phyloP scores from a whole-genome alignment of 2,329 filamentous ascomycete genomes.

The Exophiala alcalophila region DNA sequence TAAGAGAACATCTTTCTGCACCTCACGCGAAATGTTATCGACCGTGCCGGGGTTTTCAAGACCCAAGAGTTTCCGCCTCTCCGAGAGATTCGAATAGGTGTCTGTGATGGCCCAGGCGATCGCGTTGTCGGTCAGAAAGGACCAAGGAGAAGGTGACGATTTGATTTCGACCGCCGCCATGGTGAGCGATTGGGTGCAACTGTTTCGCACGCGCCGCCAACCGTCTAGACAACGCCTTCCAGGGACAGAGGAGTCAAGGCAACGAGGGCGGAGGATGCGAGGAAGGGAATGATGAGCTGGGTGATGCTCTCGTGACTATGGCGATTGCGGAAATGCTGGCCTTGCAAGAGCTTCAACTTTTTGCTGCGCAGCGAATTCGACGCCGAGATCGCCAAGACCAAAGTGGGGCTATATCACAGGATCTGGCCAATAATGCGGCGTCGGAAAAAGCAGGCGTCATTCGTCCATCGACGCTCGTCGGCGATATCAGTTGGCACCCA shows the following conservation, averaged over 20 bases:
- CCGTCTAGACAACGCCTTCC: background rate
- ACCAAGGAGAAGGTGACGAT: constrained; percentile 48
- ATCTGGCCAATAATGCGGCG: too few species aligned
- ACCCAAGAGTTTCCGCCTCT: constrained; percentile 81
- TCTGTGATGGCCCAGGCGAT: constrained; percentile 68
- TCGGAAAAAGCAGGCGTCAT: too few species aligned
- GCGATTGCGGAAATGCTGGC: constrained; percentile 16
- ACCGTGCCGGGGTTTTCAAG: constrained; percentile 89
- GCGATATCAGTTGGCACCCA: too few species aligned
- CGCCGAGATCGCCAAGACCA: too few species aligned
- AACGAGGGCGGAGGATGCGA: constrained; percentile 10
- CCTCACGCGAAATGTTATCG: constrained; percentile 84
- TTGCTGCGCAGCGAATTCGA: constrained; percentile 24
- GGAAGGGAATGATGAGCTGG: constrained; percentile 18
- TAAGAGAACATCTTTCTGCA: constrained; percentile 92
- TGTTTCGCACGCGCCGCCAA: constrained; percentile 1
- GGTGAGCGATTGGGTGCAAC: constrained; percentile 6
- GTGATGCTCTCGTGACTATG: constrained; percentile 20
- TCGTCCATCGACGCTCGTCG: too few species aligned
- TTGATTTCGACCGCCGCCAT: constrained; percentile 37
- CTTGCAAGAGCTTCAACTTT: constrained; percentile 21
- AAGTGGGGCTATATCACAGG: too few species aligned
- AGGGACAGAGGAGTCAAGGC: constrained; percentile 2
- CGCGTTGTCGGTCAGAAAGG: constrained; percentile 71
- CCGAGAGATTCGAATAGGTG: constrained; percentile 76